phyloP scores from a whole-genome alignment of 2,329 filamentous ascomycete species.

The Hypoxylon sp. region DNA sequence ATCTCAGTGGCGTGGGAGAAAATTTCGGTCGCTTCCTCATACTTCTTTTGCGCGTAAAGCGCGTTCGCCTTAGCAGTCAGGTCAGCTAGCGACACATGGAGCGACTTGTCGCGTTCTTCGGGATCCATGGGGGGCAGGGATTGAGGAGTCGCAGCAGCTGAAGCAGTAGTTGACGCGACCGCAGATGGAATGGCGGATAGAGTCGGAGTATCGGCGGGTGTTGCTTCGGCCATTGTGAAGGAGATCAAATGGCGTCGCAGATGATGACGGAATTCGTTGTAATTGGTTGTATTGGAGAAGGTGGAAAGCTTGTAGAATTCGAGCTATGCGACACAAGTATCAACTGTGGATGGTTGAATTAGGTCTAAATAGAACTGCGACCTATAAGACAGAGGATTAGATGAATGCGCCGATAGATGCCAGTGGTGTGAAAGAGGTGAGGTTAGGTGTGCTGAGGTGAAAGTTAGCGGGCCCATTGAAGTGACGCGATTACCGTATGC shows the following conservation, averaged over 20 bases:
- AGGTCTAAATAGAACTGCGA: slow-evolving; percentile 14
- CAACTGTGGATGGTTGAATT: slow-evolving; percentile 7
- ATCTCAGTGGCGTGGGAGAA: slow-evolving; percentile 91
- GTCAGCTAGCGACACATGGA: slow-evolving; percentile 78
- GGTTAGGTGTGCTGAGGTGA: slow-evolving; percentile 24
- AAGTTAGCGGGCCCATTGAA: slow-evolving; percentile 12
- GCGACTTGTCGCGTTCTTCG: slow-evolving; percentile 63
- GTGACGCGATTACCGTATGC: slow-evolving; percentile 44
- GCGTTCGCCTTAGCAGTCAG: slow-evolving; percentile 84
- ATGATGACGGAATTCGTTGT: slow-evolving; percentile 6
- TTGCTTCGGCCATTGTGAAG: slow-evolving; percentile 51
- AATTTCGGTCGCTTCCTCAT: slow-evolving; percentile 84
- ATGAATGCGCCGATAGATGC: slow-evolving; percentile 14
- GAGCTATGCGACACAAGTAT: neutral
- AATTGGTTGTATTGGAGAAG: slow-evolving; percentile 15
- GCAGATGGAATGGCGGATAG: slow-evolving; percentile 50
- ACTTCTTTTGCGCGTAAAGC: slow-evolving; percentile 91
- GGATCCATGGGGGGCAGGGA: slow-evolving; percentile 53
- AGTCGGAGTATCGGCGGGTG: slow-evolving; percentile 48
- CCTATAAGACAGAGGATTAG: slow-evolving; percentile 4
- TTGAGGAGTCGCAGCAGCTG: slow-evolving; percentile 48
- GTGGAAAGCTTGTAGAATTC: slow-evolving; percentile 4
- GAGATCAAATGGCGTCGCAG: slow-evolving; percentile 11
- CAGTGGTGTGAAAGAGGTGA: slow-evolving; percentile 26
- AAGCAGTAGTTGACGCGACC: slow-evolving; percentile 47